phyloP scores from a whole-genome alignment of 345 rosid genomes.

The Raphanus sativus region DNA sequence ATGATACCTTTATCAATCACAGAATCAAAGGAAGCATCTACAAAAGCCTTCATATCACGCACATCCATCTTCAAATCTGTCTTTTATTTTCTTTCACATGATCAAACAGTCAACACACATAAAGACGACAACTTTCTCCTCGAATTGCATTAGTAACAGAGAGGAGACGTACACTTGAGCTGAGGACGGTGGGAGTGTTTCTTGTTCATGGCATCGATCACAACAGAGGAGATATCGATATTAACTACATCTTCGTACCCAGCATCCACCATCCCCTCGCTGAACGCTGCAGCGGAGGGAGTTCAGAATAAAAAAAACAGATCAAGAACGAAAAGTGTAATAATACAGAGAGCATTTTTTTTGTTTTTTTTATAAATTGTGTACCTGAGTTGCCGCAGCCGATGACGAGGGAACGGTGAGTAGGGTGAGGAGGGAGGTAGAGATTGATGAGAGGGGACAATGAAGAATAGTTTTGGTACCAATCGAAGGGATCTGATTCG shows the following conservation, averaged over 20 bases:
- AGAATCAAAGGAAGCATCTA: constrained; percentile 63
- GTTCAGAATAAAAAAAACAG: not conserved
- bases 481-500: constrained; percentile 80
- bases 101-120: constrained; percentile 5
- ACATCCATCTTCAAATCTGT: constrained; percentile 79
- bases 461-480: constrained; percentile 85
- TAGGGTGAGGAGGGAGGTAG: constrained; percentile 53
- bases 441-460: constrained; percentile 78
- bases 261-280: constrained; percentile 77
- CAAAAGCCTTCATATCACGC: constrained; percentile 66
- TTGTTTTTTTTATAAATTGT: too few relatives aligned
- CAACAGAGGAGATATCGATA: constrained; percentile 75
- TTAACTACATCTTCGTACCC: constrained; percentile 80
- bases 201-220: constrained; percentile 60
- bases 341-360: not conserved
- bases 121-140: not conserved
- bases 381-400: constrained; percentile 97
- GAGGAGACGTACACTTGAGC: constrained; percentile 54
- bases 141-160: constrained; percentile 4
- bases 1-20: constrained; percentile 76
- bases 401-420: constrained; percentile 58
- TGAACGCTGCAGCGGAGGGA: constrained; percentile 58
- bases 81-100: not conserved
- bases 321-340: not conserved
- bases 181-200: constrained; percentile 58